These are phyloP conservation scores for Fusarium virguliforme DNA, from an alignment of 2,329 filamentous ascomycete genomes.

Conservation along the genomic window DNA sequence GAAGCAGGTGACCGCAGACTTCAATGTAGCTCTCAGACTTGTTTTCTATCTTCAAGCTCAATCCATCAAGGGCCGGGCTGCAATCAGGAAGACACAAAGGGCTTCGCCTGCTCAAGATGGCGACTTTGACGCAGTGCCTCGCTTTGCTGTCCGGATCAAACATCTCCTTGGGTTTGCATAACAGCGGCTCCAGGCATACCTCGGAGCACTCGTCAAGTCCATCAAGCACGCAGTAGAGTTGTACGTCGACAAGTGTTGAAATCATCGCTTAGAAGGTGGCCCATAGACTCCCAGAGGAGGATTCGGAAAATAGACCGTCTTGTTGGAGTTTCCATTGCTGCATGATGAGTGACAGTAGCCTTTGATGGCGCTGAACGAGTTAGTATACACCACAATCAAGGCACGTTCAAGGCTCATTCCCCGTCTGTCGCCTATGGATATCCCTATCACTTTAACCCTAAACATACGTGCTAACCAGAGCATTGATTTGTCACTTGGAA, in stretches of 20 bases:
- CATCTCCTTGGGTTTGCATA: slow-evolving; percentile 2
- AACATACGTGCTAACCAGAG: no score
- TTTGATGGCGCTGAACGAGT: slow-evolving; percentile 15
- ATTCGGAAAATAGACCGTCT: slow-evolving; percentile 13
- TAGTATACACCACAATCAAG: no score
- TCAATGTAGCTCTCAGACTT: slow-evolving; percentile 19
- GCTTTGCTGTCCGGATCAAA: background rate
- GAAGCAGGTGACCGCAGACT: slow-evolving; percentile 30
- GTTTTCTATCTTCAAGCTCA: no score
- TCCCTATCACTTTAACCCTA: no score
- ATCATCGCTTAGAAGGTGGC: slow-evolving; percentile 27
- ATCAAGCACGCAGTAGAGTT: slow-evolving; percentile 28
- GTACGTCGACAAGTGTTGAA: background rate
- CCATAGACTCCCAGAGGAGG: slow-evolving; percentile 26
- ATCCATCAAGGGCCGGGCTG: no score
- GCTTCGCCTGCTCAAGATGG: slow-evolving; percentile 20
- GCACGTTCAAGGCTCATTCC: no score
- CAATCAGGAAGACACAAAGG: slow-evolving; percentile 16
- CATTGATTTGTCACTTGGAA: no score
- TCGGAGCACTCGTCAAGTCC: slow-evolving; percentile 34
- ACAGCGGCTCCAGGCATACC: background rate
- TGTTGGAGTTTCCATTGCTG: slow-evolving; percentile 26
- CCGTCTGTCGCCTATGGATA: no score
- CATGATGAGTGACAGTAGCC: background rate
- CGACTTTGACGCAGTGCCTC: background rate